These are phyloP conservation scores for Barbatosphaeria neglecta DNA, from an alignment of 495 filamentous ascomycete species.

Conservation along the genomic window DNA sequence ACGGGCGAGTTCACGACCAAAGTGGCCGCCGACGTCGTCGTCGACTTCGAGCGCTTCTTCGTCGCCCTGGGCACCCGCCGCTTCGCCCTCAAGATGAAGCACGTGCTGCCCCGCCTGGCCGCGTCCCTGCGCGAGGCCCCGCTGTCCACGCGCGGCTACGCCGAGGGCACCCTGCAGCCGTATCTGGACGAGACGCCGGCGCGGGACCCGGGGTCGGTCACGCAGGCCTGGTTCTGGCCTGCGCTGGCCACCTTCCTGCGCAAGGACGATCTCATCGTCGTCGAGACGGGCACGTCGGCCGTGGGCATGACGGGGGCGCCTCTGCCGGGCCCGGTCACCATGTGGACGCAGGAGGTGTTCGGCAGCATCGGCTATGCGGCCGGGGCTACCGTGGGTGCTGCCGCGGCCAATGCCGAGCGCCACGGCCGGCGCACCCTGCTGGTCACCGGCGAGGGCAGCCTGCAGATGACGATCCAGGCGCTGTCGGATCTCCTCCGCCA, in stretches of 20 bases:
- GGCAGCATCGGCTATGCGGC: constrained; percentile 52
- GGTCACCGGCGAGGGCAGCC: constrained; percentile 68
- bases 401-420: constrained; percentile 48
- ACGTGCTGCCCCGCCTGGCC: constrained; percentile 8
- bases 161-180: background rate
- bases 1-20: constrained; percentile 65
- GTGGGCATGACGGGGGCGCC: constrained; percentile 63
- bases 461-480: constrained; percentile 63
- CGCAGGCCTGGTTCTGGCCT: constrained; percentile 68
- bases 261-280: constrained; percentile 57
- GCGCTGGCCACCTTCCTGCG: constrained; percentile 55
- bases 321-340: constrained; percentile 53
- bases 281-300: constrained; percentile 66
- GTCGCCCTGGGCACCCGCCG: constrained; percentile 40
- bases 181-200: constrained; percentile 22
- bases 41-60: constrained; percentile 63
- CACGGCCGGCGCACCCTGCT: constrained; percentile 48
- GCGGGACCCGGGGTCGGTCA: constrained; percentile 31
- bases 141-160: constrained; percentile 11
- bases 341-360: constrained; percentile 59
- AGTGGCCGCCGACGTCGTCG: constrained; percentile 55
- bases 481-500: background rate
- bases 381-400: constrained; percentile 57
- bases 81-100: constrained; percentile 36
- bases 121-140: background rate